Base-by-base conservation (phyloP, 768 basidiomycete genomes). In the Suillus luteus region DNA sequence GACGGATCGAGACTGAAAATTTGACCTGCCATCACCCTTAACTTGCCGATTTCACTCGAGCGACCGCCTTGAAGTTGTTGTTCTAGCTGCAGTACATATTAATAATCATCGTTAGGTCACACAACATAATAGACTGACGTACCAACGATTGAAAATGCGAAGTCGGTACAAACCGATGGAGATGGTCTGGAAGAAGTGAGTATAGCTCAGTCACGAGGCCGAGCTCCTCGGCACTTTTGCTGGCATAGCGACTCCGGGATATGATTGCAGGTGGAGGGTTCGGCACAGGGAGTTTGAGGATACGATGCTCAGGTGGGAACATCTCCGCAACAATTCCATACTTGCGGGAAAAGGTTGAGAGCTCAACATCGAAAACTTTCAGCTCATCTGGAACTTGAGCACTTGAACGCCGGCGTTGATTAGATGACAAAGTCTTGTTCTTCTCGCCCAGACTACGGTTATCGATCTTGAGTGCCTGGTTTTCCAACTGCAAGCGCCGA, bases 321-420 rank as follows among this genome's bases (percentile, higher is more conserved):
- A 58, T 58, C 37, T 58, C 57, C 10, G 8, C 35, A 35, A 58
- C 24, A 24, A 58, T 9, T 12, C 57, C 57, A 19, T 58, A 58
- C 41, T 58, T 58, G 44, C 3, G 4, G n/a, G 44, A 44, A 44
- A 44, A 44, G 9, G 44, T n/a, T 2, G 2, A 17, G 15, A 43
- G 41, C 15, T 43, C 17, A 2, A 17, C 15, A 17, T 43, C 17
- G 7, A 44, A 44, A 44, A 10, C n/a, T 19, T 44, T 44, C 9
- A 44, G 44, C 44, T 44, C 19, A 19, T 44, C 44, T 9, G 19
- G 44, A n/a, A 44, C 19, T n/a, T 44, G 44, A 9, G 44, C 1
- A 10, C n/a, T 44, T n/a, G 44, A 44, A 44, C 0, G 1, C n/a
- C 4, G n/a, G n/a, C n/a, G 9, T 44, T 44, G 44, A 44, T 44